Percentiles rank a stretch among this genome's conserved stretches.
These are phyloP conservation scores for Beauveria sp. DNA, from an alignment of 2,329 filamentous ascomycete species.

Conservation along the genomic window DNA sequence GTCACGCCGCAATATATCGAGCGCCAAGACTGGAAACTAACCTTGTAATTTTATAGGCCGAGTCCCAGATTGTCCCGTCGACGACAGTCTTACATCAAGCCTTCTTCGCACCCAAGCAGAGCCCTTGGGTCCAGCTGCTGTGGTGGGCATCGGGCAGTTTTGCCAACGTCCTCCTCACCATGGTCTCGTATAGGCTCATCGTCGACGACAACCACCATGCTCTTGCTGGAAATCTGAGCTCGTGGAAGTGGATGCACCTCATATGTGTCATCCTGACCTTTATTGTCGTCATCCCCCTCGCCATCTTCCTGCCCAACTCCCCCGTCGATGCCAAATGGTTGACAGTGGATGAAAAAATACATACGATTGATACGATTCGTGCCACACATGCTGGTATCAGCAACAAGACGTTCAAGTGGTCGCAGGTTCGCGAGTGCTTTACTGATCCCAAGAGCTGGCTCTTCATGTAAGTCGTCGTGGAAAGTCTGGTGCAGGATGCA, in stretches of 20 bases:
- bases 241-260: conserved; percentile 46
- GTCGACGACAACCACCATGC: conserved; percentile 14
- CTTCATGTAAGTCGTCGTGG: conserved; percentile 10
- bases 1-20: neutral
- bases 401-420: conserved; percentile 19
- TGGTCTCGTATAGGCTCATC: conserved; percentile 22
- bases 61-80: conserved; percentile 21
- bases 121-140: conserved; percentile 22
- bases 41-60: conserved; percentile 14
- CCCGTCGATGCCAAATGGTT: conserved; percentile 17
- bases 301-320: conserved; percentile 17
- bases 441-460: conserved; percentile 19
- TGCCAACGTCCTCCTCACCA: conserved; percentile 22
- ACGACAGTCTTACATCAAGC: conserved; percentile 22
- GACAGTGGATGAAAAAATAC: conserved; percentile 16
- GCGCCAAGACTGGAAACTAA: neutral
- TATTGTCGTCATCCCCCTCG: conserved; percentile 30
- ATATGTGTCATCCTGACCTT: conserved; percentile 48
- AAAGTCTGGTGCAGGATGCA: too few species aligned
- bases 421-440: conserved; percentile 17
- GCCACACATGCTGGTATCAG: conserved; percentile 17
- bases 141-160: conserved; percentile 23
- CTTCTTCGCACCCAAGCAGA: conserved; percentile 22
- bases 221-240: conserved; percentile 15
- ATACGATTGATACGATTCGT: conserved; percentile 17